Evolutionary conservation across 768 basidiomycete genomes (phyloP).

Genomic region (Rhodotorula toruloides): DNA sequence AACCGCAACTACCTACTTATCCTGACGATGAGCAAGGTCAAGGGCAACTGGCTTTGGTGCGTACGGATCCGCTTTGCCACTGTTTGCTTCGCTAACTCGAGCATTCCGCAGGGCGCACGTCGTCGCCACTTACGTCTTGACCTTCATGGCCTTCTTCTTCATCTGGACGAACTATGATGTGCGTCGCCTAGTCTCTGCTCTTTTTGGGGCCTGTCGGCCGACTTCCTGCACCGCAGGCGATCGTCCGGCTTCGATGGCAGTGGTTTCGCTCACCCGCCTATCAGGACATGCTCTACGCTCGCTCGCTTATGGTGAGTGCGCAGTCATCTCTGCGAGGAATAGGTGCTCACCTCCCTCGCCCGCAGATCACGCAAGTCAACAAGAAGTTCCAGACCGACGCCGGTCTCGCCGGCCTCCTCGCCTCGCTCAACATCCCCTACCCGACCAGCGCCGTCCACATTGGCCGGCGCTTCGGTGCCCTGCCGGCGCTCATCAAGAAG

Average conservation of each 20-base stretch:
- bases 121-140: constrained; percentile 73
- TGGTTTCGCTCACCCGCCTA: constrained; percentile 71
- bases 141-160: constrained; percentile 51
- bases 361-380: constrained; percentile 62
- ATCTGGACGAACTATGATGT: constrained; percentile 46
- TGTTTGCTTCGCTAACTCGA: constrained; percentile 40
- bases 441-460: constrained; percentile 88
- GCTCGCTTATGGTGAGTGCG: constrained; percentile 65
- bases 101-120: constrained; percentile 82
- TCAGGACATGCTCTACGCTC: constrained; percentile 81
- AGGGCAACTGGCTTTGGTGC: constrained; percentile 38
- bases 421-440: constrained; percentile 59
- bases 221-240: constrained; percentile 42
- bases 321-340: neutral
- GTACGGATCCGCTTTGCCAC: neutral
- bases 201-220: neutral
- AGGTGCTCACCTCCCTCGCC: neutral
- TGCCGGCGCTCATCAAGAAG: constrained; percentile 84
- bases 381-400: constrained; percentile 78
- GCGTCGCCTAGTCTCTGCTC: neutral
- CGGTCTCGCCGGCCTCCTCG: constrained; percentile 71
- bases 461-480: constrained; percentile 74
- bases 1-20: constrained; percentile 49
- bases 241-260: constrained; percentile 69
- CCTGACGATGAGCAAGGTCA: constrained; percentile 42